Conservation (phyloP, 2,329 filamentous ascomycete genomes). For the Grosmannia clavigera region DNA sequence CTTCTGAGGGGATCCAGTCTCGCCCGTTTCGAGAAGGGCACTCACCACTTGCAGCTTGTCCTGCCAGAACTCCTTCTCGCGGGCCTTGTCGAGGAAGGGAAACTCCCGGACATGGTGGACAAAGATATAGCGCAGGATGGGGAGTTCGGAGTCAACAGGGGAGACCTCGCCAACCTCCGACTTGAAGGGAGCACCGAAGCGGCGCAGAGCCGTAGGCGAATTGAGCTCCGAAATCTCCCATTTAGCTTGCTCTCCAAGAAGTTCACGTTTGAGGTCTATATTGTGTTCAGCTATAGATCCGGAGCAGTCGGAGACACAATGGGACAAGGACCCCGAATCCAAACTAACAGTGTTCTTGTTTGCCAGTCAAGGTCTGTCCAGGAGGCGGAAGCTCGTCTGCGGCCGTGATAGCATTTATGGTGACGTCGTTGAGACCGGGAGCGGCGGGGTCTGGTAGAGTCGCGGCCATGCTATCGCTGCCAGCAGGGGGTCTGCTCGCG, state of each 20-base stretch:
- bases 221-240: constrained; percentile 88
- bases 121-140: constrained; percentile 90
- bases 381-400: constrained; percentile 20
- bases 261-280: constrained; percentile 89
- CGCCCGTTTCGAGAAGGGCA: constrained; percentile 15
- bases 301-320: background rate
- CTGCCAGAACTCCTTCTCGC: constrained; percentile 99
- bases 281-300: background rate
- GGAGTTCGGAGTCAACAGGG: constrained; percentile 85
- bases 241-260: constrained; percentile 79
- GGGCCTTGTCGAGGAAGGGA: constrained; percentile 90
- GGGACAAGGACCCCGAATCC: too few relatives aligned
- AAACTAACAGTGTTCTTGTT: constrained; percentile 87
- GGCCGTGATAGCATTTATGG: background rate
- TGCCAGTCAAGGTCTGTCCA: constrained; percentile 61
- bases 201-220: constrained; percentile 83
- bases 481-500: background rate
- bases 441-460: background rate
- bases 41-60: constrained; percentile 87
- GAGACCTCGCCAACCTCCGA: constrained; percentile 88
- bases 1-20: background rate
- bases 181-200: constrained; percentile 90
- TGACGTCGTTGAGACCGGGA: background rate
- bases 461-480: background rate
- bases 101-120: constrained; percentile 97